Evolutionary conservation across 2,329 filamentous ascomycete genomes (phyloP).

Genomic region (Penicillium polonicum): DNA sequence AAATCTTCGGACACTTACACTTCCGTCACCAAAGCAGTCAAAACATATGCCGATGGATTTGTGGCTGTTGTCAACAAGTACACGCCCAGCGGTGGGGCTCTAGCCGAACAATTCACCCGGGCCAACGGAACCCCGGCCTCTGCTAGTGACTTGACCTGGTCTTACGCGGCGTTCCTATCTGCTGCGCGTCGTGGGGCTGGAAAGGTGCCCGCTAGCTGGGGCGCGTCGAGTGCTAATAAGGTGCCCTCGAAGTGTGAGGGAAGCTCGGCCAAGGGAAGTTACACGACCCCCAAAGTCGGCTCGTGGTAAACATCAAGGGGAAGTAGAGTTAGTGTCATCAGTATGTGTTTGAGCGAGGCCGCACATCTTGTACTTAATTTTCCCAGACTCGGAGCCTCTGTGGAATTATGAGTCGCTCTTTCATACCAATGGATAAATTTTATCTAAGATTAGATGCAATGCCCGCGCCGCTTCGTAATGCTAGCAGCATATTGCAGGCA

Average conservation of each 20-base stretch:
- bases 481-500: too few relatives aligned
- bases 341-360: not conserved
- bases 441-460: too few relatives aligned
- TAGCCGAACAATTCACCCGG: not conserved
- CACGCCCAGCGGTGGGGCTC: not conserved
- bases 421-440: not conserved
- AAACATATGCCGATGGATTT: not conserved
- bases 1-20: not conserved
- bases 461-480: too few relatives aligned
- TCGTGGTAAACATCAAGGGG: not conserved
- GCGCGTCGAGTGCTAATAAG: not conserved
- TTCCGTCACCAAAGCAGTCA: not conserved
- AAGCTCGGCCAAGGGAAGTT: not conserved
- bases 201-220: not conserved
- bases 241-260: not conserved
- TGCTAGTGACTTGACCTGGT: not conserved
- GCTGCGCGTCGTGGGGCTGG: not conserved
- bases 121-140: not conserved
- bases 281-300: not conserved
- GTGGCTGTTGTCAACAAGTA: not conserved
- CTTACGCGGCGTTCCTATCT: not conserved
- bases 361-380: not conserved
- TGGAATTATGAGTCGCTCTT: not conserved
- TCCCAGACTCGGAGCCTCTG: too few relatives aligned
- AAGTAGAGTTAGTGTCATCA: not conserved